Percentiles rank a stretch among this genome's conserved stretches.
Conservation (phyloP, 176 grass and related monocot species). For the Musa schizocarpa region DNA sequence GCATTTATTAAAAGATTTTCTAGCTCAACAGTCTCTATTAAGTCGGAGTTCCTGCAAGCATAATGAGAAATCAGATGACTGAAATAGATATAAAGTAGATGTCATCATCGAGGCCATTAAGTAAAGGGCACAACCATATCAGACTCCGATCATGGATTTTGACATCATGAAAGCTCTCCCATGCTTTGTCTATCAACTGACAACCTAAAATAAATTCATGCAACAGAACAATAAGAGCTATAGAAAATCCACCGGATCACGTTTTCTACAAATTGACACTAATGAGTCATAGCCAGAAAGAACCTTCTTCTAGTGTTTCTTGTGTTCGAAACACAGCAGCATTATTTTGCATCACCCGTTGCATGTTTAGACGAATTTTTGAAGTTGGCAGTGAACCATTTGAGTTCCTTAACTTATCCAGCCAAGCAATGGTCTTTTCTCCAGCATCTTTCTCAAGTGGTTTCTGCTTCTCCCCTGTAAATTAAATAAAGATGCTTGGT, state of each 20-base stretch:
- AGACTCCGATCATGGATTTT: slow-evolving; percentile 64
- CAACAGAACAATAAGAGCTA: background rate
- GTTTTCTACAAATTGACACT: background rate
- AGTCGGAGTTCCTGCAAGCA: slow-evolving; percentile 72
- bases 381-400: slow-evolving; percentile 57
- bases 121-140: slow-evolving; percentile 53
- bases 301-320: slow-evolving; percentile 68
- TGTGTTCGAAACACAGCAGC: slow-evolving; percentile 71
- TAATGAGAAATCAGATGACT: background rate
- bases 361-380: slow-evolving; percentile 66
- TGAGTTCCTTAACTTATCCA: slow-evolving; percentile 55
- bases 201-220: slow-evolving; percentile 35
- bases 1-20: slow-evolving; percentile 96
- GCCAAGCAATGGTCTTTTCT: slow-evolving; percentile 57
- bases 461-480: slow-evolving; percentile 48
- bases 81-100: background rate
- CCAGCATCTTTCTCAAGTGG: slow-evolving; percentile 45
- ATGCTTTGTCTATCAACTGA: slow-evolving; percentile 59
- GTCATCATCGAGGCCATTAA: background rate
- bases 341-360: slow-evolving; percentile 78
- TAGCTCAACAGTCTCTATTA: slow-evolving; percentile 86
- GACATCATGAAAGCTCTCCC: slow-evolving; percentile 54
- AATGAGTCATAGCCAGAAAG: background rate
- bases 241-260: slow-evolving; percentile 1
- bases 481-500: background rate